A percentile compares a stretch with the other conserved stretches of the same genome.
Conservation (phyloP, 208 protist species). For the Trypanosoma lewisi region DNA sequence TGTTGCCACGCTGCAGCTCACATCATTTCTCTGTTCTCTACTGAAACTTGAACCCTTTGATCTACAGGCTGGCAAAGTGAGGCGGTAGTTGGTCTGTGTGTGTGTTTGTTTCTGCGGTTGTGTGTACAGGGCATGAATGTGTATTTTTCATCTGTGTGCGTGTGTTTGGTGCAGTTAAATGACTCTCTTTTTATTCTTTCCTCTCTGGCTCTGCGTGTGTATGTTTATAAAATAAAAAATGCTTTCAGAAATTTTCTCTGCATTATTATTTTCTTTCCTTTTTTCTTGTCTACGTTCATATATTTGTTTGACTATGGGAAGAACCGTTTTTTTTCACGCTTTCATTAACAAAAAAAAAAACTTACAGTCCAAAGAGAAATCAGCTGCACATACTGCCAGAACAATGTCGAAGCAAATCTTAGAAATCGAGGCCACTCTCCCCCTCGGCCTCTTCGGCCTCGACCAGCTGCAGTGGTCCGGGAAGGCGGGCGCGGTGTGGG, state of each 20-base stretch:
- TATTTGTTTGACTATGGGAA: too few species aligned
- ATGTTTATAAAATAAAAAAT: not conserved
- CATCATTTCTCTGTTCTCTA: constrained; percentile 36
- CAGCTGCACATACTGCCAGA: not conserved
- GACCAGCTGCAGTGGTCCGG: constrained; percentile 71
- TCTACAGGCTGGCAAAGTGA: constrained; percentile 32
- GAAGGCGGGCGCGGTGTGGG: constrained; percentile 63
- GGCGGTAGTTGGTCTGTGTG: constrained; percentile 8
- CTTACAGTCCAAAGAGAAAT: too few species aligned
- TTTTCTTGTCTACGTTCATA: too few species aligned
- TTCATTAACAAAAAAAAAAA: too few species aligned
- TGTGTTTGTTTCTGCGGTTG: not conserved
- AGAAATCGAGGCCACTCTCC: constrained; percentile 40
- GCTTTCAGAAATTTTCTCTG: not conserved
- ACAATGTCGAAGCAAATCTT: constrained; percentile 42
- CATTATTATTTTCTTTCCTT: not conserved
- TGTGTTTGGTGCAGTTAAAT: not conserved
- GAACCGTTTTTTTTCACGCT: too few species aligned
- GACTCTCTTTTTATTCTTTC: not conserved
- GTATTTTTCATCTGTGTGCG: not conserved
- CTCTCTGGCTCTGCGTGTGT: not conserved
- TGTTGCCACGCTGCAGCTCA: constrained; percentile 22
- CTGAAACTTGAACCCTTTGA: constrained; percentile 34
- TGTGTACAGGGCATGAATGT: not conserved
- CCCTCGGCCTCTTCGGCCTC: constrained; percentile 53